phyloP scores from a whole-genome alignment of 768 basidiomycete genomes.

The Russula foetens region DNA sequence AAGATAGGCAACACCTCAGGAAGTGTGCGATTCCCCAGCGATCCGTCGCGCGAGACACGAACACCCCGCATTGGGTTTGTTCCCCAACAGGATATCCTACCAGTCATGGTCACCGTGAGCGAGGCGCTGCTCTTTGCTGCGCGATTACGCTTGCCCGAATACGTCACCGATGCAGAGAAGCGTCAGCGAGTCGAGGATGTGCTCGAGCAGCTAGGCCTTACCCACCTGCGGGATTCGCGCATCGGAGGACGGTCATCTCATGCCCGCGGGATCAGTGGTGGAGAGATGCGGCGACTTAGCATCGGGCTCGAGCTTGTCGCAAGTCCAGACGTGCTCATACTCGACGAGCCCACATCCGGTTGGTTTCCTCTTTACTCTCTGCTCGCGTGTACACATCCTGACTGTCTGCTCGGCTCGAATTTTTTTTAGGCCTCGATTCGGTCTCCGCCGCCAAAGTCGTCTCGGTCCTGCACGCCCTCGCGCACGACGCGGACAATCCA shows the following conservation, averaged over 20 bases:
- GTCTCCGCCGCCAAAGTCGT: constrained; percentile 31
- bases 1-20: constrained; percentile 70
- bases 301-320: constrained; percentile 55
- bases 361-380: constrained; percentile 40
- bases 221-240: constrained; percentile 55
- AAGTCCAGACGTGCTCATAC: constrained; percentile 48
- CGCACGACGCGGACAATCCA: constrained; percentile 56
- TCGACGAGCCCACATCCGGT: constrained; percentile 57
- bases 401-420: constrained; percentile 18
- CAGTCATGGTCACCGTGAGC: constrained; percentile 47
- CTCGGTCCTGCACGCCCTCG: constrained; percentile 47
- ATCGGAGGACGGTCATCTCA: constrained; percentile 62
- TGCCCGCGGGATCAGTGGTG: constrained; percentile 57
- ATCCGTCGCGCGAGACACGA: constrained; percentile 22
- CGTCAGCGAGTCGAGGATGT: constrained; percentile 56
- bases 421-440: constrained; percentile 32
- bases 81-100: constrained; percentile 79
- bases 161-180: constrained; percentile 53
- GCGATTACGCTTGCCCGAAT: constrained; percentile 74
- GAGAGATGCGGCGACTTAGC: constrained; percentile 56
- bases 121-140: constrained; percentile 78
- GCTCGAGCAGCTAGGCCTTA: constrained; percentile 72
- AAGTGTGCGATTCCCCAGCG: constrained; percentile 45
- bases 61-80: constrained; percentile 72
- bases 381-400: not conserved